Conservation (phyloP, 495 filamentous ascomycete species). For the Podospora sp. region DNA sequence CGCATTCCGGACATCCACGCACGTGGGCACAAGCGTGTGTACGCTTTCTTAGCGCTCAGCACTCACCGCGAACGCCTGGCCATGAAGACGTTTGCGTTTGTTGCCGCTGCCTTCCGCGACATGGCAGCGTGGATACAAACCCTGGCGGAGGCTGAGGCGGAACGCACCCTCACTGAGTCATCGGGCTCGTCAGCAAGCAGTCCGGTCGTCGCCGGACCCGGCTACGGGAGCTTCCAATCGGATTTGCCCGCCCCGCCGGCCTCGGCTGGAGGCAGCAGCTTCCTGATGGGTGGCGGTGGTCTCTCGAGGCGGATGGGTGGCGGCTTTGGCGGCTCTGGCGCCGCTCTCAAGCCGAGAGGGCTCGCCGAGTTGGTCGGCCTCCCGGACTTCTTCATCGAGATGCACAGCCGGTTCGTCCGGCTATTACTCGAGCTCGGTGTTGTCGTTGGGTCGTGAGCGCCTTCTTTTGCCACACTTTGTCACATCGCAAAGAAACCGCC, state of each 20-base stretch:
- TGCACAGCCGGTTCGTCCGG: constrained; percentile 78
- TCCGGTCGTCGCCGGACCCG: constrained; percentile 31
- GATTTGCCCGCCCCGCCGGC: constrained; percentile 30
- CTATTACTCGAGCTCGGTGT: constrained; percentile 68
- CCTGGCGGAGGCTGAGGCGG: constrained; percentile 61
- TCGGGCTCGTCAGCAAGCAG: constrained; percentile 41
- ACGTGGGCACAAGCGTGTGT: constrained; percentile 81
- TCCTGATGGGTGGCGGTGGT: constrained; percentile 49
- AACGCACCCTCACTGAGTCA: constrained; percentile 49
- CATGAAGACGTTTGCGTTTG: constrained; percentile 71
- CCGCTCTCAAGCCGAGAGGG: constrained; percentile 67
- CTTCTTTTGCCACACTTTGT: no score
- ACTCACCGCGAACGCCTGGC: constrained; percentile 72
- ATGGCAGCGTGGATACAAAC: constrained; percentile 73
- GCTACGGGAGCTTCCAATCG: constrained; percentile 33
- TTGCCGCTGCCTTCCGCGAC: constrained; percentile 74
- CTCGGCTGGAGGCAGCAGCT: constrained; percentile 41
- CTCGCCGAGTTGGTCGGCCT: constrained; percentile 84
- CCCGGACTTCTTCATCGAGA: constrained; percentile 84
- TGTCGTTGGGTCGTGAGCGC: constrained; percentile 41
- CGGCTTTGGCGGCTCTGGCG: constrained; percentile 44
- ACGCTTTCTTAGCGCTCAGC: constrained; percentile 81
- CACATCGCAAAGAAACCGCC: background rate
- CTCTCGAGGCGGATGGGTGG: constrained; percentile 42
- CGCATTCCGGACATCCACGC: constrained; percentile 86